A percentile compares a stretch with the other conserved stretches of the same genome.
These are phyloP conservation scores for Hypoxylon sp. DNA, from an alignment of 2,329 filamentous ascomycete species.

Conservation along the genomic window DNA sequence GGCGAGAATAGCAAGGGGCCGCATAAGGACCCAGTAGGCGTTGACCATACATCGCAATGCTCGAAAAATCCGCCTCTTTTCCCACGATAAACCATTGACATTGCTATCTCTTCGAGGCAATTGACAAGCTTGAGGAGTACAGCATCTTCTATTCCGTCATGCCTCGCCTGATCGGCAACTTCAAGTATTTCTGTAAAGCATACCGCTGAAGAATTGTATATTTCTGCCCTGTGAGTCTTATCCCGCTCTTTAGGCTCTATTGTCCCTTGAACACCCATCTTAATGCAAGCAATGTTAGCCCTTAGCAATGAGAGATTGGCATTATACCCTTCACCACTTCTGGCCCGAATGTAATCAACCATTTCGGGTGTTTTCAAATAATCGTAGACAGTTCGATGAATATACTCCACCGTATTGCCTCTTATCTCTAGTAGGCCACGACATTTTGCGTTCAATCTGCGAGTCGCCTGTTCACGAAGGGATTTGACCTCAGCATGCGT, in stretches of 20 bases:
- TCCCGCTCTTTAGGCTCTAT: neutral
- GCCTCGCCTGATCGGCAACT: neutral
- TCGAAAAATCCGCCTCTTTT: neutral
- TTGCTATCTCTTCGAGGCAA: conserved; percentile 13
- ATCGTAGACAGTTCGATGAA: conserved; percentile 25
- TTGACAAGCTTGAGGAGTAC: conserved; percentile 10
- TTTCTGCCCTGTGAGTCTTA: neutral
- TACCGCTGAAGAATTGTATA: too few relatives aligned
- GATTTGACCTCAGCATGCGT: conserved; percentile 1
- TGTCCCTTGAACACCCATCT: neutral
- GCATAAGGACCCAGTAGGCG: neutral
- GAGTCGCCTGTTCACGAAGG: conserved; percentile 8
- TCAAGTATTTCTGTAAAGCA: neutral
- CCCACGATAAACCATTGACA: neutral
- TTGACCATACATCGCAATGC: neutral
- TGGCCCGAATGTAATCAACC: conserved; percentile 8
- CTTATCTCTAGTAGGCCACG: conserved; percentile 19
- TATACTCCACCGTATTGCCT: neutral
- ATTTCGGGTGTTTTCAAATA: conserved; percentile 21
- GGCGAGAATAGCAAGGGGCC: neutral
- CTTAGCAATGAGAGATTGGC: conserved; percentile 12
- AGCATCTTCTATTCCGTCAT: neutral
- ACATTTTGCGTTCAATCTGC: conserved; percentile 24
- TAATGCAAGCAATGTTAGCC: conserved; percentile 14
- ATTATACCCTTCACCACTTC: conserved; percentile 15